Evolutionary conservation across 768 basidiomycete species (phyloP).

Genomic region (Obba rivulosa): DNA sequence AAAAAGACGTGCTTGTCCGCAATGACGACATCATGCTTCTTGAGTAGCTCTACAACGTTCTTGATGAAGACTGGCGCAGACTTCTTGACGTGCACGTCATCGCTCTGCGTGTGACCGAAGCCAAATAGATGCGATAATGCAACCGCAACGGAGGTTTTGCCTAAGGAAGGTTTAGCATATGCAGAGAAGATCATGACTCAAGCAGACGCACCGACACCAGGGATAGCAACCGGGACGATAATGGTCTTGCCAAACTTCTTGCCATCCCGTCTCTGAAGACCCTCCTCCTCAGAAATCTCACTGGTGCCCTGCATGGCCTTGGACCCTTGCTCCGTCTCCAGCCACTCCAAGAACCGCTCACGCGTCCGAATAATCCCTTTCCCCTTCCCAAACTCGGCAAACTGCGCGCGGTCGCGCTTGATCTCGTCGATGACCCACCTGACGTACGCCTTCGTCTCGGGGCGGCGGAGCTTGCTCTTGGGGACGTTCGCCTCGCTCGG

Average conservation of each 20-base stretch:
- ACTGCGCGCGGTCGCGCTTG: slow-evolving; percentile 47
- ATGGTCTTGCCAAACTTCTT: slow-evolving; percentile 63
- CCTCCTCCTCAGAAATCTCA: slow-evolving; percentile 26
- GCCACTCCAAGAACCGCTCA: slow-evolving; percentile 72
- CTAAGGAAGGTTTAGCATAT: slow-evolving; percentile 19
- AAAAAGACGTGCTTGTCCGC: slow-evolving; percentile 76
- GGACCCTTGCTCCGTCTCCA: slow-evolving; percentile 44
- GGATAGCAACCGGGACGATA: slow-evolving; percentile 84
- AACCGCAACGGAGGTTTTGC: slow-evolving; percentile 83
- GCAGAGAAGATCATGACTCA: background rate
- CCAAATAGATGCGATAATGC: slow-evolving; percentile 76
- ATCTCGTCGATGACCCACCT: slow-evolving; percentile 84
- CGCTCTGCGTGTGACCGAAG: slow-evolving; percentile 91
- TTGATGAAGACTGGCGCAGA: slow-evolving; percentile 62
- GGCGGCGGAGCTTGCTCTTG: slow-evolving; percentile 62
- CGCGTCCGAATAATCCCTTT: slow-evolving; percentile 84
- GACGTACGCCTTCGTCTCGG: slow-evolving; percentile 76
- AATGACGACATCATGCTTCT: slow-evolving; percentile 71
- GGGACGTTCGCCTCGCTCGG: slow-evolving; percentile 38
- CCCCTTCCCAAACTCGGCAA: slow-evolving; percentile 58
- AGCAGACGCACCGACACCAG: slow-evolving; percentile 74
- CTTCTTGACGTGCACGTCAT: slow-evolving; percentile 80
- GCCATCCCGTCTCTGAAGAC: slow-evolving; percentile 14
- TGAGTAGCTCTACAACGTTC: slow-evolving; percentile 62
- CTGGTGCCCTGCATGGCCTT: slow-evolving; percentile 18